Conservation (phyloP, 1,284 basidiomycete genomes). For the Stygiomarasmius scandens region DNA sequence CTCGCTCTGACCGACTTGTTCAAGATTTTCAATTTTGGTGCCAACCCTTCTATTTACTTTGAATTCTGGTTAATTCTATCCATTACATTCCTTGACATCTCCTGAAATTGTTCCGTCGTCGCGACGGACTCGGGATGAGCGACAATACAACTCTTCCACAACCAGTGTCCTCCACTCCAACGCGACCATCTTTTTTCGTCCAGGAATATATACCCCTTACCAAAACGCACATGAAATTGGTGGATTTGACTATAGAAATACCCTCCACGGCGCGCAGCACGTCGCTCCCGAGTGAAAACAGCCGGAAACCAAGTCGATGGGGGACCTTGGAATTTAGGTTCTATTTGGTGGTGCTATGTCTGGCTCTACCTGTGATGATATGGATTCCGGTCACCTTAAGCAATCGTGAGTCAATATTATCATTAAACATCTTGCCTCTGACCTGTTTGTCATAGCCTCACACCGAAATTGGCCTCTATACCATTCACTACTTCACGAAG, state of each 20-base stretch:
- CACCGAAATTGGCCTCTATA: conserved; percentile 79
- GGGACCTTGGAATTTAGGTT: conserved; percentile 79
- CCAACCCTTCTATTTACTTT: no score
- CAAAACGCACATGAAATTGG: conserved; percentile 21
- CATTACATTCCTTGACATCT: conserved; percentile 8
- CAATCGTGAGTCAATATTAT: conserved; percentile 52
- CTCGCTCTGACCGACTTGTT: no score
- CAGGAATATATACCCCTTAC: neutral
- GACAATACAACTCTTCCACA: conserved; percentile 6
- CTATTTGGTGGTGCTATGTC: conserved; percentile 68
- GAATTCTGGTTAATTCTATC: neutral
- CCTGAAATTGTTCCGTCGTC: neutral
- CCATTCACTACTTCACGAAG: conserved; percentile 58
- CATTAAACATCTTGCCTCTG: conserved; percentile 7
- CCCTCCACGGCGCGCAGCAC: conserved; percentile 41
- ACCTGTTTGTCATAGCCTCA: conserved; percentile 46
- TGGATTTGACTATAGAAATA: conserved; percentile 49
- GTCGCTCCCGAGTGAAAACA: conserved; percentile 23
- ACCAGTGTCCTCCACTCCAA: conserved; percentile 1
- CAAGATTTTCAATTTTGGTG: no score
- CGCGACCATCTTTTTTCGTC: neutral
- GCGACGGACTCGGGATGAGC: conserved; percentile 4
- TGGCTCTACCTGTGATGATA: conserved; percentile 78
- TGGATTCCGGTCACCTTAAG: conserved; percentile 84
- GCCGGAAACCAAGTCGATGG: conserved; percentile 64